These are phyloP conservation scores for Polytrichum formosum DNA, from an alignment of 225 moss, liverwort and hornwort species.

Conservation along the genomic window DNA sequence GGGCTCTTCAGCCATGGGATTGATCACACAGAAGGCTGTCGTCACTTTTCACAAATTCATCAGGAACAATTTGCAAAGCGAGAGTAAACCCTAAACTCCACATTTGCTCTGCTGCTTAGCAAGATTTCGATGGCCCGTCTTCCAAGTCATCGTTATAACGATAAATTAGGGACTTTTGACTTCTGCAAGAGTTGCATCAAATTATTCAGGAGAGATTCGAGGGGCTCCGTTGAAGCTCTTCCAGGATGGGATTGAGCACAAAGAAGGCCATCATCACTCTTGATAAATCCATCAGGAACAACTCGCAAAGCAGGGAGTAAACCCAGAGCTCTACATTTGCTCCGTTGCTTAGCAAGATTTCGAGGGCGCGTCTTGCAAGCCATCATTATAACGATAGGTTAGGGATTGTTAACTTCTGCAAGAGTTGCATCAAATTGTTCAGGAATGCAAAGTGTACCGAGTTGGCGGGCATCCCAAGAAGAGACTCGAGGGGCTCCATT, in stretches of 20 bases:
- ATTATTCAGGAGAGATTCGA: slow-evolving; percentile 15
- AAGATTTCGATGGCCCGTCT: background rate
- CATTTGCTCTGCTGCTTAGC: background rate
- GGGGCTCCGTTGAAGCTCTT: slow-evolving; percentile 32
- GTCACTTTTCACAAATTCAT: slow-evolving; percentile 1
- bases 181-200: background rate
- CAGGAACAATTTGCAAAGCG: background rate
- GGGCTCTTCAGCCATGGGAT: slow-evolving; percentile 38
- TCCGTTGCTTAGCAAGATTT: background rate
- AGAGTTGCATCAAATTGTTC: background rate
- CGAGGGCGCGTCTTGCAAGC: background rate
- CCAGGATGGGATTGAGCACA: slow-evolving; percentile 40
- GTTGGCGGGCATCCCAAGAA: slow-evolving; percentile 50
- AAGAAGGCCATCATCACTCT: slow-evolving; percentile 33
- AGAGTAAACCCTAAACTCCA: no score
- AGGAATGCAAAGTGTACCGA: slow-evolving; percentile 24
- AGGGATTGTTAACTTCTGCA: no score
- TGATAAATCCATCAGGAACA: background rate
- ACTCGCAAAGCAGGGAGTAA: background rate
- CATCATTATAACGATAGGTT: background rate
- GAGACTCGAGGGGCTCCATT: slow-evolving; percentile 29
- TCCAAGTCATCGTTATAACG: background rate
- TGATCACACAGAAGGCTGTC: slow-evolving; percentile 42
- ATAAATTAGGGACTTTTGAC: background rate
- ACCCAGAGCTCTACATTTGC: background rate